Evolutionary conservation across 208 protist genomes (phyloP).

Genomic region (Leishmania tarentolae): DNA sequence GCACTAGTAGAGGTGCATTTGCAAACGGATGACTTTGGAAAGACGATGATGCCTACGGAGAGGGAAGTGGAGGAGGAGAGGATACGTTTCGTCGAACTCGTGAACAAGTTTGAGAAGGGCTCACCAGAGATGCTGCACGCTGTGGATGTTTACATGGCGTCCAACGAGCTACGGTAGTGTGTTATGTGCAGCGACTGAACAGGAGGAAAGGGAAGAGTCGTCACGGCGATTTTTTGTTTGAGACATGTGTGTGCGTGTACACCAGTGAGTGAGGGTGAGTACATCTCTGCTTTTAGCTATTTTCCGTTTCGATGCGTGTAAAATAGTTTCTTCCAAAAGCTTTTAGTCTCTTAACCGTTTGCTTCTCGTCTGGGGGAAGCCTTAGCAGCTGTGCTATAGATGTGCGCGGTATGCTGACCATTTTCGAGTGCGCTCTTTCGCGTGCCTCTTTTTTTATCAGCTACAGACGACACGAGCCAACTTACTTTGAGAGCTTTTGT

Average conservation of each 20-base stretch:
- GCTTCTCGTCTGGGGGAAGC: background rate
- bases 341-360: background rate
- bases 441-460: background rate
- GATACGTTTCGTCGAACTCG: slow-evolving; percentile 62
- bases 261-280: background rate
- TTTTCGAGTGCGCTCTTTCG: background rate
- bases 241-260: background rate
- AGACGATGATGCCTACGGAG: slow-evolving; percentile 48
- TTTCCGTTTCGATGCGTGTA: background rate
- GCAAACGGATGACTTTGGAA: slow-evolving; percentile 88
- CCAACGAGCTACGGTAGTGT: slow-evolving; percentile 28
- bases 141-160: slow-evolving; percentile 80
- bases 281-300: background rate
- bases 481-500: background rate
- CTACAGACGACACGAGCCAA: background rate
- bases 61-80: slow-evolving; percentile 70
- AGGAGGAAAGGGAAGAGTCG: background rate
- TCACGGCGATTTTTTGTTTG: background rate
- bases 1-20: slow-evolving; percentile 73
- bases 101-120: slow-evolving; percentile 54
- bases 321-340: background rate
- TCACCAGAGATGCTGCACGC: slow-evolving; percentile 77
- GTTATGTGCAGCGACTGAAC: background rate
- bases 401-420: background rate
- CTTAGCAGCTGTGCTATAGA: background rate